These are phyloP conservation scores for Phytophthora crassamura DNA, from an alignment of 352 stramenopile species.

Conservation along the genomic window DNA sequence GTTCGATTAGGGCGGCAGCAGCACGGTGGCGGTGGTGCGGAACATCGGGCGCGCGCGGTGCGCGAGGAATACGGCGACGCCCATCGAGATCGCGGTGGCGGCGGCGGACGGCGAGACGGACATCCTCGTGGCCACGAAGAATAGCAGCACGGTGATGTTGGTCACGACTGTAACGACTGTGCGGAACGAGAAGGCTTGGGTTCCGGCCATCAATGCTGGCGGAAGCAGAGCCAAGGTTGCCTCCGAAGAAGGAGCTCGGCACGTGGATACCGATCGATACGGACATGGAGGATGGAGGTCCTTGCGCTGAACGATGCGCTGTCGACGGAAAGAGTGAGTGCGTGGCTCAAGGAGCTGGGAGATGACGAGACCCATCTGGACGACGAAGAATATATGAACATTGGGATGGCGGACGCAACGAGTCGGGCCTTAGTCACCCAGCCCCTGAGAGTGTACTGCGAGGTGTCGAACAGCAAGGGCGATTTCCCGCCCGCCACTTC, in stretches of 20 bases:
- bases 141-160: constrained; percentile 2
- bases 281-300: constrained; percentile 8
- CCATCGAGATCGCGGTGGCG: constrained; percentile 4
- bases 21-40: not conserved
- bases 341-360: not conserved
- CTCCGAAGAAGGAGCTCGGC: constrained; percentile 9
- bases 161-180: constrained; percentile 6
- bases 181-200: not conserved
- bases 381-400: constrained; percentile 1
- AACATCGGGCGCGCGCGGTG: not conserved
- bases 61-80: not conserved
- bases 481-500: constrained; percentile 11
- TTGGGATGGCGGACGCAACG: not conserved
- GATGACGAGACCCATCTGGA: not conserved
- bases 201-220: constrained; percentile 17
- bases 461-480: not conserved
- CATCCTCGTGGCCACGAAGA: not conserved
- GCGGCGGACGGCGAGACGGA: constrained; percentile 9
- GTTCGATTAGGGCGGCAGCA: too few species aligned
- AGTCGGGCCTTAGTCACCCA: constrained; percentile 3
- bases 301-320: constrained; percentile 6
- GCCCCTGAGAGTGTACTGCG: constrained; percentile 8
- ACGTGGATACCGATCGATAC: constrained; percentile 14
- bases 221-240: constrained; percentile 10
- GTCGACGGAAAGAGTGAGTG: not conserved